phyloP scores from a whole-genome alignment of 257 asterid species.

The Cinchona pubescens region DNA sequence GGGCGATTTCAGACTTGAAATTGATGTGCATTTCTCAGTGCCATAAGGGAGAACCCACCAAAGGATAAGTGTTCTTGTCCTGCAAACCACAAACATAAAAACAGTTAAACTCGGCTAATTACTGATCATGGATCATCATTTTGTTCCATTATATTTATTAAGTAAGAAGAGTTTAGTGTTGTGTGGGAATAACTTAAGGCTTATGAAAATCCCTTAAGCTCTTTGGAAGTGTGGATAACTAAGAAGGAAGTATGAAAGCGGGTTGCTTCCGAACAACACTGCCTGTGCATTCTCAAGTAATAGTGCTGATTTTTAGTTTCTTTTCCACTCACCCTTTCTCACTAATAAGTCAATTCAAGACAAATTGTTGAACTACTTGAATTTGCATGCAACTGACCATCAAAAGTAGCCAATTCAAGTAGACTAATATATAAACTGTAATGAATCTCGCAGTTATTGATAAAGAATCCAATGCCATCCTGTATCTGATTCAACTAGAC shows the following conservation, averaged over 20 bases:
- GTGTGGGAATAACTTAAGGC: no score
- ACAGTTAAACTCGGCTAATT: neutral
- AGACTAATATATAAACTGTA: neutral
- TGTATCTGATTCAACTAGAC: neutral
- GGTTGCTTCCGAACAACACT: no score
- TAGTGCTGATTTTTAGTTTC: neutral
- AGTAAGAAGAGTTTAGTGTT: neutral
- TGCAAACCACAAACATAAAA: conserved; percentile 4
- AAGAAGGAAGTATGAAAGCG: no score
- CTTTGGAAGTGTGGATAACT: no score
- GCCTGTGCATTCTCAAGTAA: neutral
- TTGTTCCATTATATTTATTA: neutral
- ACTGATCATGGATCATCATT: neutral
- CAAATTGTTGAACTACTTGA: neutral
- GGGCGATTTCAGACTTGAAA: neutral
- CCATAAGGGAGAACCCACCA: neutral
- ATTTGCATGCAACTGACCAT: neutral
- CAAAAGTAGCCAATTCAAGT: neutral
- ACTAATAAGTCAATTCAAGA: neutral
- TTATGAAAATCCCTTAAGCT: no score
- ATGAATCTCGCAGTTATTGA: neutral
- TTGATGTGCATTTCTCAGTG: neutral
- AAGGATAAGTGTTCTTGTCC: neutral
- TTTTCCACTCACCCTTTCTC: neutral
- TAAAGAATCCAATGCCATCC: neutral